phyloP scores from a whole-genome alignment of 768 basidiomycete species.

The Tulasnella sp. region DNA sequence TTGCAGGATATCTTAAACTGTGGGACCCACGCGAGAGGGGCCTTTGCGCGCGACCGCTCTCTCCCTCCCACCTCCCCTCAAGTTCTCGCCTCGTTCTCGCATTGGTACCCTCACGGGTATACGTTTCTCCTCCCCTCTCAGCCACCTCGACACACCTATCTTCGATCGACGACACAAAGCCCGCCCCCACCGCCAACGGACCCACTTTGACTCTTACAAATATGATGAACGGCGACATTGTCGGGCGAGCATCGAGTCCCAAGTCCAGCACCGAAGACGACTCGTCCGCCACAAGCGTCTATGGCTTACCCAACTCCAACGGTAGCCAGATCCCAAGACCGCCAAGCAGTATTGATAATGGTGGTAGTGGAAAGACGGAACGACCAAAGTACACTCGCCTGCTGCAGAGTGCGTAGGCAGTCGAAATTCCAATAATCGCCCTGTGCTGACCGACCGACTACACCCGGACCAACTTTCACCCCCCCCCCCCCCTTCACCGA shows the following conservation, averaged over 20 bases:
- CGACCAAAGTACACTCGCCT: slow-evolving; percentile 15
- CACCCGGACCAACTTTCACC: background rate
- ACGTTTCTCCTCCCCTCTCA: background rate
- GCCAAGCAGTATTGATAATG: background rate
- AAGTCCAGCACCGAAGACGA: background rate
- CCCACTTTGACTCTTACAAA: background rate
- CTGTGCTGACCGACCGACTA: background rate
- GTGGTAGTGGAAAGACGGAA: background rate
- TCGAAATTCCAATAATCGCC: background rate
- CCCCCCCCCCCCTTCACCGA: background rate
- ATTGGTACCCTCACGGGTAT: background rate
- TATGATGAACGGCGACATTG: background rate
- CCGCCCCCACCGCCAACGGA: background rate
- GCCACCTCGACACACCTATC: background rate
- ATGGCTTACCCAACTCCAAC: background rate
- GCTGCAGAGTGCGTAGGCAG: slow-evolving; percentile 5
- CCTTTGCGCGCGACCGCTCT: background rate
- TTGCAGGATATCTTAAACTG: background rate
- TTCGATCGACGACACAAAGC: background rate
- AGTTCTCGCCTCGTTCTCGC: background rate
- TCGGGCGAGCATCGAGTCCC: background rate
- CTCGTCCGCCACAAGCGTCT: background rate
- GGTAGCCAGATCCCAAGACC: background rate
- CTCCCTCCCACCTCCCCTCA: background rate
- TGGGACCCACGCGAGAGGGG: background rate